phyloP scores from a whole-genome alignment of 139 green algal genomes.

The Chlamydomonas urium region DNA sequence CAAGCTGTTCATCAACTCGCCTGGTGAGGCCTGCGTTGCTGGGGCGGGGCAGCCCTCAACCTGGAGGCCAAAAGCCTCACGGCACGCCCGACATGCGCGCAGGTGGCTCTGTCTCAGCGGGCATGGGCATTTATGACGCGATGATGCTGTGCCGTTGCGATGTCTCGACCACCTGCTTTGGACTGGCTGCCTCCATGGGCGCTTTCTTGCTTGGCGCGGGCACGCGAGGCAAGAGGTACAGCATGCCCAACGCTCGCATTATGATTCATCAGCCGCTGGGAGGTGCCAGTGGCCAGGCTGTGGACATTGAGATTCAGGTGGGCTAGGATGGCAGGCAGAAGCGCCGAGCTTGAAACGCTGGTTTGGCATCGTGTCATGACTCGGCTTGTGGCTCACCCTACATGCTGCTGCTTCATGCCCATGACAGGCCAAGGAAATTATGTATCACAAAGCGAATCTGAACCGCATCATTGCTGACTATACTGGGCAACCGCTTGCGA shows the following conservation, averaged over 20 bases:
- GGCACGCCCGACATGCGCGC: too few relatives aligned
- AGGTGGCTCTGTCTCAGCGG: constrained; percentile 93
- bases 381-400: too few relatives aligned
- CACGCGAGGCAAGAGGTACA: constrained; percentile 85
- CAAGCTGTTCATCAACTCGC: constrained; percentile 99
- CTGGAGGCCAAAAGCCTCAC: too few relatives aligned
- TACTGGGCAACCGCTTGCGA: constrained; percentile 72
- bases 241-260: constrained; percentile 97
- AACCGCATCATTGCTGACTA: constrained; percentile 88
- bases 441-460: constrained; percentile 19
- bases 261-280: constrained; percentile 99
- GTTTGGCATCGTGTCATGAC: too few relatives aligned
- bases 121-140: constrained; percentile 98
- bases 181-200: constrained; percentile 97
- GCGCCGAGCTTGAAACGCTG: too few relatives aligned
- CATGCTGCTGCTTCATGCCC: not conserved
- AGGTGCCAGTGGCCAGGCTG: constrained; percentile 82
- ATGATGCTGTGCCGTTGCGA: constrained; percentile 84
- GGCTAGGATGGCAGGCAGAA: constrained; percentile 14
- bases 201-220: constrained; percentile 95
- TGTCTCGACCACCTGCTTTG: constrained; percentile 96
- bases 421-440: constrained; percentile 69
- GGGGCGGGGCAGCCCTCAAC: too few relatives aligned
- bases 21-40: too few relatives aligned
- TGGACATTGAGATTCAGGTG: constrained; percentile 84